Conservation (phyloP, 1,284 basidiomycete species). For the Rhodotorula sp. region DNA sequence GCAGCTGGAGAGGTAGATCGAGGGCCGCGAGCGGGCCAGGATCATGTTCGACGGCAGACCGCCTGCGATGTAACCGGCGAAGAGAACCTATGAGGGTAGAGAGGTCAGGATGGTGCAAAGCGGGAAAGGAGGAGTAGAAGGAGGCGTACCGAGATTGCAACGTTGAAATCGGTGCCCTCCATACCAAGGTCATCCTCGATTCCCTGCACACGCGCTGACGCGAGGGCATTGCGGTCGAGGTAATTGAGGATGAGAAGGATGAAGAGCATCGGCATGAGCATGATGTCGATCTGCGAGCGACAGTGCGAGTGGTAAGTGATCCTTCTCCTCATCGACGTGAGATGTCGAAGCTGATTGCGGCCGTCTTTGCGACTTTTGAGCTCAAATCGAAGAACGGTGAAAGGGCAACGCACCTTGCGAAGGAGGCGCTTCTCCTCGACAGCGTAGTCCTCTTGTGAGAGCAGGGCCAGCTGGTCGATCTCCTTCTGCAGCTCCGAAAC, state of each 20-base stretch:
- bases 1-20: conserved; percentile 69
- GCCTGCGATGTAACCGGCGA: conserved; percentile 24
- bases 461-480: no score
- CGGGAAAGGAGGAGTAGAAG: conserved; percentile 76
- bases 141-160: no score
- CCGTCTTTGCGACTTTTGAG: no score
- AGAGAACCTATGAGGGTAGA: not conserved
- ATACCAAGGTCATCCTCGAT: conserved; percentile 65
- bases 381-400: no score
- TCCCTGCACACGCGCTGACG: conserved; percentile 56
- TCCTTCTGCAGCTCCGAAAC: no score
- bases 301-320: no score
- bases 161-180: conserved; percentile 62
- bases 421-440: no score
- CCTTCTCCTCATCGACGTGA: no score
- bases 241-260: conserved; percentile 50
- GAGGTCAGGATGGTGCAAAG: conserved; percentile 46
- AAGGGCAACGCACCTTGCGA: no score
- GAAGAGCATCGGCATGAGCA: conserved; percentile 36
- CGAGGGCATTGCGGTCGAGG: conserved; percentile 50
- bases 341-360: no score
- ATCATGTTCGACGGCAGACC: conserved; percentile 32
- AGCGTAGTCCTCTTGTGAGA: no score
- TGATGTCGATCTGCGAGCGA: conserved; percentile 27
- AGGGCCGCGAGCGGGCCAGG: conserved; percentile 56